A percentile compares a stretch with the other conserved stretches of the same genome.
These are phyloP conservation scores for Atkinsonella texensis DNA, from an alignment of 2,329 filamentous ascomycete species.

Conservation along the genomic window DNA sequence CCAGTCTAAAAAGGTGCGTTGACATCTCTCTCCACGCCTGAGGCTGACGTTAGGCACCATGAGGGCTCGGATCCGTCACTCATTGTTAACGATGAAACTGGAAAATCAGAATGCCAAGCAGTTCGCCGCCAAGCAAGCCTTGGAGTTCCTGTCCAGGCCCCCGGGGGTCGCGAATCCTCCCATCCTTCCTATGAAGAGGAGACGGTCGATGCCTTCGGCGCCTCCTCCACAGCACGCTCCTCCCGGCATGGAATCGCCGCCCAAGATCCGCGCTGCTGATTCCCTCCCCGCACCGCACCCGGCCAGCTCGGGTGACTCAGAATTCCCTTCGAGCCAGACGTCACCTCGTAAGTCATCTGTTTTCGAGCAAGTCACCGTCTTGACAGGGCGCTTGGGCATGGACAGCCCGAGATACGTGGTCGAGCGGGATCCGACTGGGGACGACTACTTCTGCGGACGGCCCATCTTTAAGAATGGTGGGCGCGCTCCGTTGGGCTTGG, in stretches of 20 bases:
- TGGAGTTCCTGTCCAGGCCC: conserved; percentile 26
- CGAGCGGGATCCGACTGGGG: conserved; percentile 8
- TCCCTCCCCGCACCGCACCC: too few species aligned
- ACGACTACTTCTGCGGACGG: conserved; percentile 24
- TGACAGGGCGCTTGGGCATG: conserved; percentile 23
- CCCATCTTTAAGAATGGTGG: conserved; percentile 21
- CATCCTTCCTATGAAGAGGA: background rate
- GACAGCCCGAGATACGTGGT: conserved; percentile 23
- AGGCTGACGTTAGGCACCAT: too few species aligned
- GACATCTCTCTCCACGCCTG: too few species aligned
- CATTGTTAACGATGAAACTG: background rate
- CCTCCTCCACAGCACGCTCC: background rate
- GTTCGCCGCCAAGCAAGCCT: conserved; percentile 37
- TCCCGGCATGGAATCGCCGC: background rate
- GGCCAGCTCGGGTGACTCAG: background rate
- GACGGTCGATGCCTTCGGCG: background rate
- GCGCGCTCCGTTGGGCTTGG: conserved; percentile 20
- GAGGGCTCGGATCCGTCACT: too few species aligned
- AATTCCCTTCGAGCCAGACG: background rate
- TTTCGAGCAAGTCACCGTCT: conserved; percentile 17
- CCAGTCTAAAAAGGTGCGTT: conserved; percentile 31
- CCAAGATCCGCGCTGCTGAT: background rate
- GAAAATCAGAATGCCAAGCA: conserved; percentile 32
- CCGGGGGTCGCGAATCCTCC: background rate
- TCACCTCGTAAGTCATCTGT: conserved; percentile 3